A percentile compares a stretch with the other conserved stretches of the same genome.
These are phyloP conservation scores for Hanseniaspora pseudoguilliermondii DNA, from an alignment of 805 yeast genomes.

Conservation along the genomic window DNA sequence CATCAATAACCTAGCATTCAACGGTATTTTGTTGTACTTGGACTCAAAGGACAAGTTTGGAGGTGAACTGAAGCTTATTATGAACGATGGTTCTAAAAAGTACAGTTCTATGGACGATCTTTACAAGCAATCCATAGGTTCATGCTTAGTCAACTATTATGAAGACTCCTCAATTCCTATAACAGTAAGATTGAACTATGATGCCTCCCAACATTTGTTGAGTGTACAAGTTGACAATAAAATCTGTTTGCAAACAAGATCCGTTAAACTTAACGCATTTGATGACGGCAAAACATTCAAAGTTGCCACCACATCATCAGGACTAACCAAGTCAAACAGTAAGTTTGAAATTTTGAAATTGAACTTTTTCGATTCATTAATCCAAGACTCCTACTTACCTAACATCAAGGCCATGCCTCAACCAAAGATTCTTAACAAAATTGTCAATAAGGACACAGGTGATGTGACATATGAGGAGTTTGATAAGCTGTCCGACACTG, in stretches of 20 bases:
- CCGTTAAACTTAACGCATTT: conserved; percentile 33
- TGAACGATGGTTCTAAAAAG: conserved; percentile 43
- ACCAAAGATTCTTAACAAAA: conserved; percentile 35
- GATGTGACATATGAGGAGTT: conserved; percentile 24
- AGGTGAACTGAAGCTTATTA: conserved; percentile 43
- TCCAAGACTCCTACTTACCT: conserved; percentile 45
- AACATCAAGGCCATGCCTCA: conserved; percentile 37
- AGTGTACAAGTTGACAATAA: conserved; percentile 63
- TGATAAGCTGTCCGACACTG: conserved; percentile 18
- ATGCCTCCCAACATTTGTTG: conserved; percentile 32
- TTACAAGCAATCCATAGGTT: conserved; percentile 34
- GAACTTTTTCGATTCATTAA: conserved; percentile 41
- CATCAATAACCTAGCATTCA: conserved; percentile 27
- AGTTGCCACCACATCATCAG: conserved; percentile 36
- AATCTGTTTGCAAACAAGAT: conserved; percentile 53
- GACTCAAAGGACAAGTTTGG: conserved; percentile 39
- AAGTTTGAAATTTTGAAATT: conserved; percentile 53
- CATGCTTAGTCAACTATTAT: conserved; percentile 40
- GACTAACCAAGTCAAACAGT: conserved; percentile 30
- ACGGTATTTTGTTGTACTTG: conserved; percentile 51
- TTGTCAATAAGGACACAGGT: conserved; percentile 28
- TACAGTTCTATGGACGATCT: conserved; percentile 19
- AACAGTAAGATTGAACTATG: conserved; percentile 53
- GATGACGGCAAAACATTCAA: conserved; percentile 1
- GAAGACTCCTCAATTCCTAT: conserved; percentile 61